Base-by-base conservation (phyloP, 176 grass and related monocot genomes). In the Guadua angustifolia region DNA sequence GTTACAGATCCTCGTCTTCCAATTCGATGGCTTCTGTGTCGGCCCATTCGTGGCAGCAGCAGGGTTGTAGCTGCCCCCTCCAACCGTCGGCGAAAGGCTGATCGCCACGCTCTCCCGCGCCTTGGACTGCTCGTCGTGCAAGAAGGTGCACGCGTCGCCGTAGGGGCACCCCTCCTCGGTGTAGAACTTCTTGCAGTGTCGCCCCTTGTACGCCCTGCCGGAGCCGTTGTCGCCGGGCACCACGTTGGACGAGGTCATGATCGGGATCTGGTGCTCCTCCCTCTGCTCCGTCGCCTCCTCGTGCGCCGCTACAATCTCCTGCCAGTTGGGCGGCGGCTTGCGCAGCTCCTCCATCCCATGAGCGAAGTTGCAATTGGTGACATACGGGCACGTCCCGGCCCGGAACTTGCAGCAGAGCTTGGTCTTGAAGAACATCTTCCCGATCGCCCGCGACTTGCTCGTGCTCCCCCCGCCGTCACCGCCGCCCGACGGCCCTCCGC, bases 381-480 rank as follows among this genome's bases (percentile, higher is more conserved):
- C 88, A 29, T 99, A 99, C 0, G 96, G 96, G 74, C 96, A 99
- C 11, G 96, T 99, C 57, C 96, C 96, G 0, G 91, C 89, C 1
- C 93, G 89, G 77, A 95, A 95, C 77, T 99, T 94, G 86, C 96
- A 95, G 89, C 96, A 99, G 35, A 99, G 96, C 79, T 99, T 99
- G 40, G 96, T 99, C 82, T 99, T 99, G 88, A 99, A 99, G 91
- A 99, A 99, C 96, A 99, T 99, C 85, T 99, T 99, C 29, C 96
- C 93, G 19, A 99, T 92, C 3, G 89, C 91, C 11, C 93, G 85
- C 13, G 93, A 99, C 84, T 92, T 97, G 85, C 89, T 93, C 5
- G 80, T 83, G 47, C 67, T 80, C 57, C 79, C 76, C 43, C 67
- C 69, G 12, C 69, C 73, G 6, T 65, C 82, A 70, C 64, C 55